These are phyloP conservation scores for Tuber borchii DNA, from an alignment of 495 filamentous ascomycete species.

Conservation along the genomic window DNA sequence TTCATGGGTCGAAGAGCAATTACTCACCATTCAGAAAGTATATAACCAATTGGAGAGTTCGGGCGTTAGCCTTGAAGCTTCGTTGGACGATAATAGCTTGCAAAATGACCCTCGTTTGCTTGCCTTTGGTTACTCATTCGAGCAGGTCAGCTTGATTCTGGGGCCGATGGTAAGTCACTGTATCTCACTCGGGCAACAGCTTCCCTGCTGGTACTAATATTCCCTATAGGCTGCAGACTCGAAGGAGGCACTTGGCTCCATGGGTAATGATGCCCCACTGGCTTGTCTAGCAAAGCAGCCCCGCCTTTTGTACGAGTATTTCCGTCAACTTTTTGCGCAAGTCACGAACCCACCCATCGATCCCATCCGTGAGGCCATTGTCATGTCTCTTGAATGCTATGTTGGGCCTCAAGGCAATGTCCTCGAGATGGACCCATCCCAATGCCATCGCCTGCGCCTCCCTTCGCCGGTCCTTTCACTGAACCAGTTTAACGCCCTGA, in stretches of 20 bases:
- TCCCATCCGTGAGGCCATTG: conserved; percentile 94
- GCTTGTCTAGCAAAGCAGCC: conserved; percentile 86
- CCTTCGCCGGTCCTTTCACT: conserved; percentile 89
- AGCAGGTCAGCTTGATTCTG: conserved; percentile 89
- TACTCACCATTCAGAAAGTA: conserved; percentile 54
- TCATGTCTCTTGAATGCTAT: conserved; percentile 98
- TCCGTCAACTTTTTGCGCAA: conserved; percentile 97
- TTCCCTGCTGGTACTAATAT: not conserved
- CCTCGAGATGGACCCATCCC: conserved; percentile 84
- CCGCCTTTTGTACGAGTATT: conserved; percentile 93
- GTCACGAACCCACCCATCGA: conserved; percentile 99
- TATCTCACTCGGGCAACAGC: conserved; percentile 5
- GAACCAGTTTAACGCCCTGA: conserved; percentile 84
- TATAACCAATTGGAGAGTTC: conserved; percentile 24
- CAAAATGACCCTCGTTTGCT: conserved; percentile 80
- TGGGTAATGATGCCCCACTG: conserved; percentile 97
- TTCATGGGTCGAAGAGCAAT: conserved; percentile 78
- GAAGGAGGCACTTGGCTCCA: conserved; percentile 98
- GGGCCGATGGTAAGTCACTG: conserved; percentile 64
- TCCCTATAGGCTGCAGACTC: conserved; percentile 68
- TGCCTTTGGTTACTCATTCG: conserved; percentile 92
- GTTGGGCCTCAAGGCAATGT: conserved; percentile 96
- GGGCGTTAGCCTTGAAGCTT: conserved; percentile 55
- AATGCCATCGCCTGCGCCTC: conserved; percentile 80
- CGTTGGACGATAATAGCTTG: conserved; percentile 64